Evolutionary conservation across 345 rosid genomes (phyloP), one percentile per base, ranked within the genome.

Genomic region (Camelina laxa): DNA sequence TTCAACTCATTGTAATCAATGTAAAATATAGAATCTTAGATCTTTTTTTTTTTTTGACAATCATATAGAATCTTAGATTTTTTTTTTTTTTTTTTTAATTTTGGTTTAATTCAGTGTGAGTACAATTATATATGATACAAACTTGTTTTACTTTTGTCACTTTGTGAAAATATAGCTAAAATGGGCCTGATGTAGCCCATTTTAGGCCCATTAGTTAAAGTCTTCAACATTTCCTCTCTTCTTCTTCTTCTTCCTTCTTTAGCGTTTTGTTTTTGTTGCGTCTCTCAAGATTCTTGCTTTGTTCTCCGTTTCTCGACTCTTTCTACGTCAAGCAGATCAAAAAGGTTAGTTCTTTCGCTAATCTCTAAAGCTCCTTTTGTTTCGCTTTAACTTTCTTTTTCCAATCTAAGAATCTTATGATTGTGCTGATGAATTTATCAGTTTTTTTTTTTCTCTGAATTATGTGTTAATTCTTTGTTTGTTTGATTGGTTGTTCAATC

Each of bases 231-330:
- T 45, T 45, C 47, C 20, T 44, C 5, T 12, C 33, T 44, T 5
- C 1, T 11, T 27, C 5, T 27, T 27, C 30, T 67, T 67, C 60
- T 36, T 51, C 7, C 35, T 47, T 10, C 3, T 20, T 27, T 45
- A 2, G 66, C 22, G 35, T 45, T 55, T 15, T 20, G 41, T 10
- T 1, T 3, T 24, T 4, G 5, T 10, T 27, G 30, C 0, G 5
- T 59, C 63, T 41, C 73, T 6, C 17, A 33, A 60, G 58, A 59
- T 27, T 70, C 74, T 70, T 65, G 4, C 35, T 42, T 42, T 13
- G 15, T 57, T 44, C 39, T n/a, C 7, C 51, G 22, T 56, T 68
- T 69, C 27, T 56, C 1, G 49, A 38, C 8, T 55, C 42, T 70
- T 31, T 1, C 65, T 59, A 2, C 9, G 42, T 69, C 12, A 6